Percentiles rank a stretch among this genome's conserved stretches.
Evolutionary conservation across 352 stramenopile species (phyloP).

Genomic region (Globisporangium barbulae): DNA sequence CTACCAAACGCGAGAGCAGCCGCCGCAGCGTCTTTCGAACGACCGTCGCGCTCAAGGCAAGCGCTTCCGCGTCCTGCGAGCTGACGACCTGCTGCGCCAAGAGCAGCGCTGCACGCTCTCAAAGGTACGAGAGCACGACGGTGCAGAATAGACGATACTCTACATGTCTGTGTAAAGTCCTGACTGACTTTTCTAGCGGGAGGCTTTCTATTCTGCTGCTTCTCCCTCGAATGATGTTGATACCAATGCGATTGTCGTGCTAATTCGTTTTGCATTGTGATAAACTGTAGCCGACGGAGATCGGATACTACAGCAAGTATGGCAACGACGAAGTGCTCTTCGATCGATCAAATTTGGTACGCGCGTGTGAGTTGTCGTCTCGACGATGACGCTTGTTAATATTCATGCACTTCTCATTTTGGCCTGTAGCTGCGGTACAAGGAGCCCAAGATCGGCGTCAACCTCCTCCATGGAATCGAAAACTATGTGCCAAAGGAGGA

Average conservation of each 20-base stretch:
- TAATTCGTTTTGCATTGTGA: neutral
- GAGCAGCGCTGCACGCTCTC: constrained; percentile 18
- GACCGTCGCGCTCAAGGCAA: constrained; percentile 8
- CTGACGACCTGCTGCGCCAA: constrained; percentile 25
- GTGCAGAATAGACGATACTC: neutral
- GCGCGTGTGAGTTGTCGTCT: neutral
- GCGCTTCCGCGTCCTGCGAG: constrained; percentile 23
- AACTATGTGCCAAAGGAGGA: constrained; percentile 50
- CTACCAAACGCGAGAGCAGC: neutral
- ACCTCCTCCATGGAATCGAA: constrained; percentile 63
- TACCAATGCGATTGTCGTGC: no score
- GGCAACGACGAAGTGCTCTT: constrained; percentile 40
- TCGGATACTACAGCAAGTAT: constrained; percentile 67
- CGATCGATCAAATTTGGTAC: constrained; percentile 63
- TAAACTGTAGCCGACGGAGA: constrained; percentile 43
- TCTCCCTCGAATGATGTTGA: neutral
- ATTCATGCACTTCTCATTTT: neutral
- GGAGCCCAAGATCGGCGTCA: constrained; percentile 33
- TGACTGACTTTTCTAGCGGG: constrained; percentile 1
- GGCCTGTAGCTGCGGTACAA: constrained; percentile 30
- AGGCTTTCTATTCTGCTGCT: constrained; percentile 6
- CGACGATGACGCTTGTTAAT: neutral
- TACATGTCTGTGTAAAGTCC: neutral
- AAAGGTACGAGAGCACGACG: constrained; percentile 14
- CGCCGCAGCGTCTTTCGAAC: neutral